Evolutionary conservation across 345 rosid species (phyloP), one percentile per base, ranked within the genome.

Genomic region (Bruguiera sexangula): DNA sequence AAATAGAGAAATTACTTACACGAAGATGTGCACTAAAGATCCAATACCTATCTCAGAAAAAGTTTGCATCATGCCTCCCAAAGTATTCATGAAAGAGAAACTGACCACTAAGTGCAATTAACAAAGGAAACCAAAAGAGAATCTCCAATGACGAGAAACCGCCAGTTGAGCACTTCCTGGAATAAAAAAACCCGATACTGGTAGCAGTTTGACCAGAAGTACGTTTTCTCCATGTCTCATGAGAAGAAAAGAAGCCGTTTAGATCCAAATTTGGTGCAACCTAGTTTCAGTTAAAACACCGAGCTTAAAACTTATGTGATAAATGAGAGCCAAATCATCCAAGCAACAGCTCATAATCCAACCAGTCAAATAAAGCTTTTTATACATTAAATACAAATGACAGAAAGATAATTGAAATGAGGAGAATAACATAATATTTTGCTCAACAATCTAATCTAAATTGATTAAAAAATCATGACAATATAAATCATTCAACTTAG

Each of bases 151-250:
- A 77, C 74, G 59, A 86, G 82, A 81, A 89, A 85, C 84, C 95
- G 89, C 98, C 96, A 89, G 65, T 89, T 90, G 24, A 94, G 96
- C 77, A 82, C 90, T 88, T 89, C 92, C 85, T 85, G 93, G 82
- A 88, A 79, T 60, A 93, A 86, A 69, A 86, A 81, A 81, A 68
- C 81, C 66, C 82, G 82, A 82, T 65, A 82, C 77, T 64, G 84
- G 84, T 70, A 81, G 88, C 86, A 81, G 77, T 79, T 84, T 79
- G 93, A 82, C 87, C 81, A 76, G 75, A 82, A 73, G 77, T 66
- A 76, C 73, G 60, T 83, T 84, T 72, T 80, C 85, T 85, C 97
- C 97, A 91, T 89, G 79, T 84, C 96, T 91, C 69, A 60, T 52
- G 63, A 70, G 73, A 63, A 54, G 69, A 75, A 80, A 62, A 32